These are phyloP conservation scores for Buxus sempervirens DNA, from an alignment of 164 flowering plant species.

Conservation along the genomic window DNA sequence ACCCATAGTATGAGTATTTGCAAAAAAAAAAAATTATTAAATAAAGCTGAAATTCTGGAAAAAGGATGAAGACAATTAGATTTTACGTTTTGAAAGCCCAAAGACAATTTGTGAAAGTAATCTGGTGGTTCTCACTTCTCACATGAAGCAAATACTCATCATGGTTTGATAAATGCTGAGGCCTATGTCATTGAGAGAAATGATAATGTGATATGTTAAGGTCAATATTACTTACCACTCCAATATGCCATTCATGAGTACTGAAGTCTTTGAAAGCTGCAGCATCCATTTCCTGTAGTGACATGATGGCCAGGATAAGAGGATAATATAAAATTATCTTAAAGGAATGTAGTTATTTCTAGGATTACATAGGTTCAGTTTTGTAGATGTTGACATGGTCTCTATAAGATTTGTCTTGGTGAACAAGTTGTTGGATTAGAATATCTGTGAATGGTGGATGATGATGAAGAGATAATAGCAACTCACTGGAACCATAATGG, in stretches of 20 bases:
- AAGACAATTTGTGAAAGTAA: not conserved
- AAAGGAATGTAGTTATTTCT: not conserved
- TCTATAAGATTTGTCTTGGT: not conserved
- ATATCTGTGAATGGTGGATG: too few species aligned
- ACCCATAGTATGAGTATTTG: too few species aligned
- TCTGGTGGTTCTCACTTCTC: not conserved
- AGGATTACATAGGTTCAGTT: not conserved
- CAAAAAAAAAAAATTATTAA: not conserved
- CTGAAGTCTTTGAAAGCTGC: slow-evolving; percentile 60
- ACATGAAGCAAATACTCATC: not conserved
- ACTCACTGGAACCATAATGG: too few species aligned
- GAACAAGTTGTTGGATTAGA: not conserved
- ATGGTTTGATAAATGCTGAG: not conserved
- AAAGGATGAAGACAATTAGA: not conserved
- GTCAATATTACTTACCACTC: slow-evolving; percentile 59
- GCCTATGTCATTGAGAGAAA: not conserved
- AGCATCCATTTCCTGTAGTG: slow-evolving; percentile 88
- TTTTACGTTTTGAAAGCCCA: not conserved
- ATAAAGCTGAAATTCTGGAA: not conserved
- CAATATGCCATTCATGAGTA: slow-evolving; percentile 79
- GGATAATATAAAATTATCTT: not conserved
- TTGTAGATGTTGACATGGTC: not conserved
- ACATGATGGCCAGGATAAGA: slow-evolving; percentile 5
- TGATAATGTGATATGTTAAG: not conserved
- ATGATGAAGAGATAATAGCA: too few species aligned